These are phyloP conservation scores for Trichoderma orchidacearum DNA, from an alignment of 495 filamentous ascomycete species.

Conservation along the genomic window DNA sequence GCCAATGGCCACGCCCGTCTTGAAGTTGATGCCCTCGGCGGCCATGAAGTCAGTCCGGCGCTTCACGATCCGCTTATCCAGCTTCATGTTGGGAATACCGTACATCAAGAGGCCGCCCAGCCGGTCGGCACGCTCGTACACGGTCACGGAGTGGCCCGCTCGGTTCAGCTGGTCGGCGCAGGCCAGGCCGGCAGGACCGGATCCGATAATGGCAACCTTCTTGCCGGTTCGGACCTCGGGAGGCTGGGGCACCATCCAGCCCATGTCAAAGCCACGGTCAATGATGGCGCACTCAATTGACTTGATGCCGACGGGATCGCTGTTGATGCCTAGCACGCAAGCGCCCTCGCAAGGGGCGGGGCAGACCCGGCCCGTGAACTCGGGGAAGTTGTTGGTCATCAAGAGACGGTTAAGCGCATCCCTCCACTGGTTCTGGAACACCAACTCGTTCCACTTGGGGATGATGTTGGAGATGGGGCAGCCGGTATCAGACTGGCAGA, in stretches of 20 bases:
- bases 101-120: conserved; percentile 94
- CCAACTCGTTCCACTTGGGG: conserved; percentile 95
- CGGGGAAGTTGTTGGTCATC: conserved; percentile 99
- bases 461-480: conserved; percentile 99
- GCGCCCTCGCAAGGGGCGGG: conserved; percentile 96
- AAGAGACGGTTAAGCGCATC: conserved; percentile 90
- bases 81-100: conserved; percentile 99
- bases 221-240: conserved; percentile 79
- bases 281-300: conserved; percentile 99
- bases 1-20: conserved; percentile 64
- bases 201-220: conserved; percentile 85
- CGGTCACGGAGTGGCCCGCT: conserved; percentile 78
- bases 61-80: conserved; percentile 97
- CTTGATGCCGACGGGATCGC: conserved; percentile 97
- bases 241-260: conserved; percentile 88
- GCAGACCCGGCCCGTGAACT: conserved; percentile 97
- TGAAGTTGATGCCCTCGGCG: conserved; percentile 76
- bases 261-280: conserved; percentile 97
- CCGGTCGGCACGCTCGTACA: conserved; percentile 93
- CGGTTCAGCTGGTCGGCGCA: conserved; percentile 93
- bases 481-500: conserved; percentile 95
- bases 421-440: conserved; percentile 85
- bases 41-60: conserved; percentile 94
- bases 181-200: conserved; percentile 85
- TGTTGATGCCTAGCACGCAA: conserved; percentile 96